phyloP scores from a whole-genome alignment of 139 green algal species.

The Pleodorina starrii region DNA sequence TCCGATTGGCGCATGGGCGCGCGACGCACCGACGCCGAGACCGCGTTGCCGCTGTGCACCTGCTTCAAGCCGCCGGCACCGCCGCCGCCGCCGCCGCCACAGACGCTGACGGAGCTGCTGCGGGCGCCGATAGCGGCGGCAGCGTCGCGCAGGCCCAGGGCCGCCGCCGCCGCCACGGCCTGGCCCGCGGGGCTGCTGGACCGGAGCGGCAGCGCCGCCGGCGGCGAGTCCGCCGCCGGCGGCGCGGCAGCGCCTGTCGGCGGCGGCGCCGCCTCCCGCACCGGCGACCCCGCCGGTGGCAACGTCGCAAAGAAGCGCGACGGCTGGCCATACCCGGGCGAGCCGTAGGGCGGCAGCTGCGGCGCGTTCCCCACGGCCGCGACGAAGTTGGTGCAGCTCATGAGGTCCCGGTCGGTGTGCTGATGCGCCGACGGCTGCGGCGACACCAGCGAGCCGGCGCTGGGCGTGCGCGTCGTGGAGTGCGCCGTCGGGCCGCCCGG shows the following conservation, averaged over 20 bases:
- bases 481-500: background rate
- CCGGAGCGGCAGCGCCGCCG: background rate
- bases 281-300: background rate
- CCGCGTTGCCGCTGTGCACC: background rate
- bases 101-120: background rate
- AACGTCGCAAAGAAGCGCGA: background rate
- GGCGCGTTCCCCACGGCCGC: background rate
- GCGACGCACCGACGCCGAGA: background rate
- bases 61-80: background rate
- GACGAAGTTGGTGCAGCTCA: background rate
- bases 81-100: background rate
- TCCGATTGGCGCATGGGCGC: slow-evolving; percentile 25
- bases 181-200: too few relatives aligned
- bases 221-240: background rate
- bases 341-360: background rate
- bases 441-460: background rate
- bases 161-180: too few relatives aligned
- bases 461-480: background rate
- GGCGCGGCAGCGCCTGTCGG: background rate
- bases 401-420: background rate
- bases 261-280: background rate
- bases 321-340: background rate
- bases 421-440: background rate
- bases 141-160: too few relatives aligned
- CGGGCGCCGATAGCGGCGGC: background rate